Conservation (phyloP, 1,284 basidiomycete genomes). For the Fomitopsis betulina region DNA sequence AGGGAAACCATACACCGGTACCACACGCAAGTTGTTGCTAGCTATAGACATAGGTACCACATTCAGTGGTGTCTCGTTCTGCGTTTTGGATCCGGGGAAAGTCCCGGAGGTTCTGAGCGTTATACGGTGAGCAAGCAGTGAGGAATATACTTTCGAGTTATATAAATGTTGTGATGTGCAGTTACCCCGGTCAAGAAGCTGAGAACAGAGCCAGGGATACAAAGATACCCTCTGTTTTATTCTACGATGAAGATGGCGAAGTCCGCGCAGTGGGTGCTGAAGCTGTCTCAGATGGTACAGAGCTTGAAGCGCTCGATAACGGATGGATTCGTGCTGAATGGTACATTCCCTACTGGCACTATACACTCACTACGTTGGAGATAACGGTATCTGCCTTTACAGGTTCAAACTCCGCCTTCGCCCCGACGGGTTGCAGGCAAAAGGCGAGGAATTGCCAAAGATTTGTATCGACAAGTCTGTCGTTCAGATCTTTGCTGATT, state of each 20-base stretch:
- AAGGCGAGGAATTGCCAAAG: slow-evolving; percentile 30
- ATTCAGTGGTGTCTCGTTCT: slow-evolving; percentile 46
- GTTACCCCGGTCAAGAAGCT: slow-evolving; percentile 37
- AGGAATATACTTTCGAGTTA: not conserved
- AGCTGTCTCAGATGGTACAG: slow-evolving; percentile 37
- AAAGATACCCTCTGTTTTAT: slow-evolving; percentile 55
- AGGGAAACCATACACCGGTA: slow-evolving; percentile 13
- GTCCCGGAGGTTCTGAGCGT: slow-evolving; percentile 43
- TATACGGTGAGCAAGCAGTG: slow-evolving; percentile 29
- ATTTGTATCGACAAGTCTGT: slow-evolving; percentile 43
- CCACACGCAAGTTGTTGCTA: slow-evolving; percentile 37
- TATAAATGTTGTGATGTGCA: slow-evolving; percentile 13
- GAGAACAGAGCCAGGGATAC: slow-evolving; percentile 33
- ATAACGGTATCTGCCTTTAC: not conserved
- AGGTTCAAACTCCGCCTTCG: slow-evolving; percentile 60
- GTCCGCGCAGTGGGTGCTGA: slow-evolving; percentile 50
- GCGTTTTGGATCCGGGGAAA: slow-evolving; percentile 41
- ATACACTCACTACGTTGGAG: no score
- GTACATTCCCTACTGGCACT: slow-evolving; percentile 23
- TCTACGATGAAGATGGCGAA: slow-evolving; percentile 42
- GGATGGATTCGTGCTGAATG: slow-evolving; percentile 46
- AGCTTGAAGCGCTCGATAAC: slow-evolving; percentile 41
- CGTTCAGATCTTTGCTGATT: slow-evolving; percentile 48
- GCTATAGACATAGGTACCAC: slow-evolving; percentile 52
- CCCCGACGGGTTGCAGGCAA: slow-evolving; percentile 19